These are phyloP conservation scores for Rauvolfia tetraphylla DNA, from an alignment of 257 asterid species.

Conservation along the genomic window DNA sequence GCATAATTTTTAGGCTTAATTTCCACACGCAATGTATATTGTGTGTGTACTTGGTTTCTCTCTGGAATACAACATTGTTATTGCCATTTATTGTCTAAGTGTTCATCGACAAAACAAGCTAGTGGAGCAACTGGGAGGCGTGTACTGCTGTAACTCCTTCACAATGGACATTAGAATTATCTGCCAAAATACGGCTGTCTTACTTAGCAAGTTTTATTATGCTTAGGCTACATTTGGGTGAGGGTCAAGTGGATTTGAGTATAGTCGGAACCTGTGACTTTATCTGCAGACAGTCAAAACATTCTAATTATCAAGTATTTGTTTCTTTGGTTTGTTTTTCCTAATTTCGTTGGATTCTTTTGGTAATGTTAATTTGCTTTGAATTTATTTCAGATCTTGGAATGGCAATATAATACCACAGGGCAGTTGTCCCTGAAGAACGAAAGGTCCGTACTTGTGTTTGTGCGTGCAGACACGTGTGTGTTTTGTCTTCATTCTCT, in stretches of 20 bases:
- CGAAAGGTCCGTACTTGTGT: background rate
- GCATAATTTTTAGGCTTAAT: background rate
- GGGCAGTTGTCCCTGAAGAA: conserved; percentile 16
- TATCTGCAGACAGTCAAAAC: background rate
- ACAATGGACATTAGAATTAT: background rate
- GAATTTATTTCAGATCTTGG: conserved; percentile 23
- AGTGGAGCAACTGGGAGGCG: background rate
- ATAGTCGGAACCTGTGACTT: background rate
- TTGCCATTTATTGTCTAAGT: background rate
- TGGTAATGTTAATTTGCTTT: background rate
- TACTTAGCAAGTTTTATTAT: background rate
- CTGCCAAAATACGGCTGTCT: background rate
- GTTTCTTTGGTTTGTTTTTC: background rate
- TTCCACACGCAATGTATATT: background rate
- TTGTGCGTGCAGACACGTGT: background rate
- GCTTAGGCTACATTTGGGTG: background rate
- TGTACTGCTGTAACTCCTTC: background rate
- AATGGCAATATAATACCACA: conserved; percentile 63
- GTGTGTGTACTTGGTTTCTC: background rate
- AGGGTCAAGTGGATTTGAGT: background rate
- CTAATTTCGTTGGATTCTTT: background rate
- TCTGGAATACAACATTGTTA: background rate
- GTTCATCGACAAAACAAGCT: background rate
- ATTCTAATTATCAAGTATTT: background rate
- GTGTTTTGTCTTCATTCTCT: background rate